Evolutionary conservation across 129 eudicot genomes (phyloP).

Genomic region (Rutidosis leptorrhynchoides): DNA sequence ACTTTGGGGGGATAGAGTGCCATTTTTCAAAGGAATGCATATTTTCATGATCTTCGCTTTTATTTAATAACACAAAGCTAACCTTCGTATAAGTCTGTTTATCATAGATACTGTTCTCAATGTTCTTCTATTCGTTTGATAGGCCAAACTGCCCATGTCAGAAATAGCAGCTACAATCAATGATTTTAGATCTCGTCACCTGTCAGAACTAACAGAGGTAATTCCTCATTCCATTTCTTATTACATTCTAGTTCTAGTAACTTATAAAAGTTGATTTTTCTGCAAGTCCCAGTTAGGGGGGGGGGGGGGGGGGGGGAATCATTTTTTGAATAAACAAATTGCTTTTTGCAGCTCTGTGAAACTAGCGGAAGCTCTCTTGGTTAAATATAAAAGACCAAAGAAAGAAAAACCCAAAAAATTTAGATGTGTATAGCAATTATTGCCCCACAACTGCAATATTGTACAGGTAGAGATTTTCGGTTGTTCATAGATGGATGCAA

Average conservation of each 20-base stretch:
- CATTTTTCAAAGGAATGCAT: neutral
- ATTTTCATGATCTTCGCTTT: neutral
- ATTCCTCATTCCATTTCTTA: constrained; percentile 2
- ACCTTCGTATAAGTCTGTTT: neutral
- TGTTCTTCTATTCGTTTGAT: neutral
- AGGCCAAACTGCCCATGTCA: constrained; percentile 93
- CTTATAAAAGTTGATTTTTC: neutral
- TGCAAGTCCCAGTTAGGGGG: neutral
- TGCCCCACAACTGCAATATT: constrained; percentile 16
- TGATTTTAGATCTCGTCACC: constrained; percentile 96
- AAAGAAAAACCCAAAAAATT: neutral
- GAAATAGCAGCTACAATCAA: constrained; percentile 94
- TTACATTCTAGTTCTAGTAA: neutral
- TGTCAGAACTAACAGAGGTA: constrained; percentile 95
- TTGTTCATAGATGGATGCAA: constrained; percentile 8
- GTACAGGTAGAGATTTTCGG: constrained; percentile 31
- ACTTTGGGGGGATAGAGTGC: neutral
- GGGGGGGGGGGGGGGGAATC: too few relatives aligned
- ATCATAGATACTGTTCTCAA: neutral
- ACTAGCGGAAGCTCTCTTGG: constrained; percentile 93
- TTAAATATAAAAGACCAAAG: constrained; percentile 7
- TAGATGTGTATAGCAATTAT: constrained; percentile 17
- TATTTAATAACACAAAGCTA: neutral
- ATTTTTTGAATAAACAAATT: neutral
- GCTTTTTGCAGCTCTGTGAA: constrained; percentile 68